phyloP scores from a whole-genome alignment of 495 filamentous ascomycete species.

The Penicilliopsis zonata region DNA sequence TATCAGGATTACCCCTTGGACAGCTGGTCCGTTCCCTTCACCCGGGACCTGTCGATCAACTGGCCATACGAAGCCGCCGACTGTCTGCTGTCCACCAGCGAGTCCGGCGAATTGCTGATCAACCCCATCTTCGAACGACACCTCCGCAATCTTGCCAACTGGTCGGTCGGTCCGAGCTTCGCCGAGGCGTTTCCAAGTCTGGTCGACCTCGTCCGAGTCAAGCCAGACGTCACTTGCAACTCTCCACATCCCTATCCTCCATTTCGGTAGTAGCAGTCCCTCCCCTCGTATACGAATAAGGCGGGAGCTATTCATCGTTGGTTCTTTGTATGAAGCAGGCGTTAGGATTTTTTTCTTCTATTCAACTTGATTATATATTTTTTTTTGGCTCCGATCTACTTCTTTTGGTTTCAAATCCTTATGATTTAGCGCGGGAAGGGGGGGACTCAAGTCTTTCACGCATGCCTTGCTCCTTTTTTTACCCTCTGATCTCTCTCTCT shows the following conservation, averaged over 20 bases:
- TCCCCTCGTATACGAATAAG: too few relatives aligned
- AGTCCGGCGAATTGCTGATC: conserved; percentile 50
- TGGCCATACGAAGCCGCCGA: conserved; percentile 67
- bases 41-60: conserved; percentile 55
- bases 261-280: too few relatives aligned
- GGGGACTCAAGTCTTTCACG: too few relatives aligned
- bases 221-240: conserved; percentile 7
- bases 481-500: too few relatives aligned
- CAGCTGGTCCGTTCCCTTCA: conserved; percentile 70
- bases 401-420: too few relatives aligned
- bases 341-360: too few relatives aligned
- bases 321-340: too few relatives aligned
- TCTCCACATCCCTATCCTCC: conserved; percentile 1
- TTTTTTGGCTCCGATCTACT: too few relatives aligned
- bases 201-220: conserved; percentile 40
- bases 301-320: too few relatives aligned
- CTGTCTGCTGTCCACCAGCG: conserved; percentile 41
- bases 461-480: too few relatives aligned
- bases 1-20: conserved; percentile 51
- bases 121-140: conserved; percentile 75
- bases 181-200: conserved; percentile 48
- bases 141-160: conserved; percentile 53
- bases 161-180: conserved; percentile 65
- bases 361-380: too few relatives aligned
- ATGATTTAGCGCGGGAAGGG: too few relatives aligned